Base-by-base conservation (phyloP, 129 eudicot species). In the Apium graveolens region DNA sequence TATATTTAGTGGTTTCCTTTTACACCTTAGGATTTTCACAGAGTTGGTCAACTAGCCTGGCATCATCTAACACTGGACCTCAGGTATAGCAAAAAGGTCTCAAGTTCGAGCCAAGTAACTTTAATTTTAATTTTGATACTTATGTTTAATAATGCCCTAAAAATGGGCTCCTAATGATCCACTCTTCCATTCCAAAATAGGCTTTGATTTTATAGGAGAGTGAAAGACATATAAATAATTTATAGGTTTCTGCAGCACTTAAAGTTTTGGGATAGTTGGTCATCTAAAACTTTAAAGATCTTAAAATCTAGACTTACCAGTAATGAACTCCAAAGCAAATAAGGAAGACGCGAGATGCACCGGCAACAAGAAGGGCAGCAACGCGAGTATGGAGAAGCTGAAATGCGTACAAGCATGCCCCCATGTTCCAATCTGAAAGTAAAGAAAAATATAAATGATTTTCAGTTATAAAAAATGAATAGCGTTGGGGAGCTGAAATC, bases 391-490 rank as follows among this genome's bases (percentile, higher is more conserved):
- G 89, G 70, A 96, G 97, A 83, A 96, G 99, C 92, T 87, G 86
- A 75, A 92, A 96, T 34, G 97, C 99, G 68, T 92, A 96, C 70
- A 96, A 88, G 86, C 99, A 96, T 27, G 99, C 96, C 31, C 97
- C 99, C 92, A 96, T 88, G 83, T 96, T 96, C 99, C 99, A 96
- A 81, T n/a, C n/a, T n/a, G n/a, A n/a, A n/a, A n/a, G n/a, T n/a
- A n/a, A n/a, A n/a, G n/a, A n/a, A n/a, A n/a, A n/a, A n/a, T n/a
- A n/a, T n/a, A n/a, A n/a, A n/a, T n/a, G n/a, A n/a, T n/a, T n/a
- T n/a, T n/a, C n/a, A 71, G 42, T 49, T 63, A 18, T n/a, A 24
- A 17, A 46, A 38, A 42, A 62, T 37, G 12, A 81, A 20, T 24
- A 21, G 49, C 29, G 17, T 63, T 51, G 5, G 31, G 45, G 35